Evolutionary conservation across 148 eudicot species (phyloP).

Genomic region (Rhododendron griersonianum): DNA sequence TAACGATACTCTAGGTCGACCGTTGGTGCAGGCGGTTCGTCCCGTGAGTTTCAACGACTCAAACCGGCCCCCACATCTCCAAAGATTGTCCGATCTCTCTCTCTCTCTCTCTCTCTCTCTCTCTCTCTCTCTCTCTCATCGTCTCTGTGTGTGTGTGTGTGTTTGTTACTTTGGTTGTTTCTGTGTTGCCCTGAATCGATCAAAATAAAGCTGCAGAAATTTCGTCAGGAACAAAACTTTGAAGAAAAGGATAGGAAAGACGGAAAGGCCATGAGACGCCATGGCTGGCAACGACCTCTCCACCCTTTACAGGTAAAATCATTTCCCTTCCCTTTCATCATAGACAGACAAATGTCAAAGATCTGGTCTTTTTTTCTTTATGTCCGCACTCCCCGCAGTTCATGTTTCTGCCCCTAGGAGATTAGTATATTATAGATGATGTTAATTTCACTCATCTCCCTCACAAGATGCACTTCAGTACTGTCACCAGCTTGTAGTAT

Average conservation of each 20-base stretch:
- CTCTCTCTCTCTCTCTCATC: not conserved
- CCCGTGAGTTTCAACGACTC: not conserved
- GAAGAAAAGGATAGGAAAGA: not conserved
- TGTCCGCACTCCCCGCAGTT: not conserved
- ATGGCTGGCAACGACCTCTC: constrained; percentile 95
- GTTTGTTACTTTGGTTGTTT: too few species aligned
- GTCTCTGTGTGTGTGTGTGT: not conserved
- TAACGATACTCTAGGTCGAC: not conserved
- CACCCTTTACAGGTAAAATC: constrained; percentile 75
- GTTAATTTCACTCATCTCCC: not conserved
- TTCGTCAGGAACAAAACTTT: not conserved
- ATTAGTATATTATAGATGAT: not conserved
- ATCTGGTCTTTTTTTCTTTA: not conserved
- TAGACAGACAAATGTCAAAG: not conserved
- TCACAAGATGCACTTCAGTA: not conserved
- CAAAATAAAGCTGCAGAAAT: not conserved
- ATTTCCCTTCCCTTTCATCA: not conserved
- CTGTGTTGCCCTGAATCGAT: not conserved
- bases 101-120: not conserved
- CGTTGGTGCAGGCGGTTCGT: not conserved
- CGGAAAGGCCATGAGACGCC: constrained; percentile 42
- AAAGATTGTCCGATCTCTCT: not conserved
- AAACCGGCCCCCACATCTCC: not conserved
- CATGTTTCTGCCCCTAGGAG: not conserved
- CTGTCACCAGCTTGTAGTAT: not conserved